Conservation (phyloP, 2,329 filamentous ascomycete species). For the Didymellaceae sp. region DNA sequence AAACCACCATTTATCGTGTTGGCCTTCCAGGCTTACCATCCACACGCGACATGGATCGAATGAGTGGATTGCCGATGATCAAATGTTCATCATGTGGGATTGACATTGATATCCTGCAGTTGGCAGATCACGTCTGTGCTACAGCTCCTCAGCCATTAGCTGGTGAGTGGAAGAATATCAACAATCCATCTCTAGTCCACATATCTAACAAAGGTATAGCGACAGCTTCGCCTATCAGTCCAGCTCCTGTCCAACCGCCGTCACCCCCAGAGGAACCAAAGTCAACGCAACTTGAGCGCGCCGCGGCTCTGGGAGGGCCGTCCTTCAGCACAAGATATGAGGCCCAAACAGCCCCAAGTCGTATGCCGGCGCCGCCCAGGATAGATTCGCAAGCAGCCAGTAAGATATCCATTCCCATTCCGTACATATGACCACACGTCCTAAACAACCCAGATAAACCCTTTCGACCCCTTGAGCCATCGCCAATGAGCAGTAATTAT, state of each 20-base stretch:
- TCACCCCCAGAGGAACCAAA: conserved; percentile 11
- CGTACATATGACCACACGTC: no score
- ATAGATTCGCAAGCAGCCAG: conserved; percentile 66
- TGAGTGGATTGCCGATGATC: conserved; percentile 46
- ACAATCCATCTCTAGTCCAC: not conserved
- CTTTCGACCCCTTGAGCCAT: conserved; percentile 37
- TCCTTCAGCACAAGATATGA: conserved; percentile 39
- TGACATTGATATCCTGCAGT: conserved; percentile 81
- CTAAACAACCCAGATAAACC: conserved; percentile 41
- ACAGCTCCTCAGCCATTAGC: conserved; percentile 43
- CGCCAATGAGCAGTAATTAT: conserved; percentile 39
- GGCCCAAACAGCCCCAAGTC: conserved; percentile 42
- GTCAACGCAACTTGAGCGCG: conserved; percentile 40
- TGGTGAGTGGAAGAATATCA: conserved; percentile 50
- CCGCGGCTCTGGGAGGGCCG: conserved; percentile 38
- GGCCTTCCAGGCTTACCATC: conserved; percentile 12
- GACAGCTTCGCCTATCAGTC: conserved; percentile 4
- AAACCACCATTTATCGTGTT: conserved; percentile 2
- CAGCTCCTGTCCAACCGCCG: conserved; percentile 3
- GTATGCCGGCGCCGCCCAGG: conserved; percentile 57
- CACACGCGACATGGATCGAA: conserved; percentile 36
- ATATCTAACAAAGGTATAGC: conserved; percentile 2
- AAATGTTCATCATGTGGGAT: conserved; percentile 50
- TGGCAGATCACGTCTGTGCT: conserved; percentile 83
- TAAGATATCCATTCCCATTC: conserved; percentile 49